phyloP scores from a whole-genome alignment of 2,329 filamentous ascomycete species.

The Colletotrichum lupini region DNA sequence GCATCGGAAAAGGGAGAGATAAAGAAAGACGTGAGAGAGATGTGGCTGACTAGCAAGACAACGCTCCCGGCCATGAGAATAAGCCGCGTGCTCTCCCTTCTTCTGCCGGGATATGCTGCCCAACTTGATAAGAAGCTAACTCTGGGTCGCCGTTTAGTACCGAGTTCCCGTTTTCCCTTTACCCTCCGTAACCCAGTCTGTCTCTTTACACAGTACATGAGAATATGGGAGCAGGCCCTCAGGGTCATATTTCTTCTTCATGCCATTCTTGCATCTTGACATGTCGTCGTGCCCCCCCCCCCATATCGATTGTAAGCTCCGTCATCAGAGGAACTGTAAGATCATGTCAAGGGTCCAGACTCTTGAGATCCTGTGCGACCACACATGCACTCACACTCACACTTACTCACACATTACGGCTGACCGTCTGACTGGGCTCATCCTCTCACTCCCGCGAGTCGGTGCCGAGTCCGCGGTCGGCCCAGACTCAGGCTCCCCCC shows the following conservation, averaged over 20 bases:
- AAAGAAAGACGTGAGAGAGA: neutral
- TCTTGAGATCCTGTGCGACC: constrained; percentile 7
- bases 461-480: constrained; percentile 15
- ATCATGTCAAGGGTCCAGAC: constrained; percentile 3
- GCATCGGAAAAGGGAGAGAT: neutral
- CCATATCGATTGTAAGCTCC: neutral
- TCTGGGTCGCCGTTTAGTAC: neutral
- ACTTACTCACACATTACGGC: neutral
- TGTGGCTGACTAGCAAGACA: neutral
- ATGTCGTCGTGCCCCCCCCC: neutral
- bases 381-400: neutral
- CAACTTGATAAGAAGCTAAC: constrained; percentile 1
- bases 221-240: no score
- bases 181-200: neutral
- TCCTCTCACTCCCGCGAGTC: neutral
- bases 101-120: neutral
- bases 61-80: neutral
- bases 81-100: neutral
- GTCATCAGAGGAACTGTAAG: neutral
- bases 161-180: neutral
- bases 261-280: constrained; percentile 9
- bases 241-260: constrained; percentile 17
- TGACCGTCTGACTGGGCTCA: neutral
- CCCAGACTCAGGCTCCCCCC: neutral
- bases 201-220: neutral